These are phyloP conservation scores for Rhododendron ferrugineum DNA, from an alignment of 148 eudicot genomes.

Conservation along the genomic window DNA sequence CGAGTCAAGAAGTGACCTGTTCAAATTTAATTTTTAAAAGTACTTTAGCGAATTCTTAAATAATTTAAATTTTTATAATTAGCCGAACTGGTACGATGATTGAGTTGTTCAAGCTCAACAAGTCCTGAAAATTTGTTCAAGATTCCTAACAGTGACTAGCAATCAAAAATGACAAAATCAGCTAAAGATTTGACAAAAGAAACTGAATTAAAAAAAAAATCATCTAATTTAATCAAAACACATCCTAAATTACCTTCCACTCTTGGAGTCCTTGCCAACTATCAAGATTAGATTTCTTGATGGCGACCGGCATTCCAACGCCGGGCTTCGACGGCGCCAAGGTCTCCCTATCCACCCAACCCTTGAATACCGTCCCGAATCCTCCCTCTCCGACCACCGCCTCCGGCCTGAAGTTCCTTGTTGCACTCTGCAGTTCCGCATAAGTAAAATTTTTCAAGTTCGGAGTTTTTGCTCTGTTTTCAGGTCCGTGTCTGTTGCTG, in stretches of 20 bases:
- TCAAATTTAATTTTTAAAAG: background rate
- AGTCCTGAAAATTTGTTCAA: background rate
- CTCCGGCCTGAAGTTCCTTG: conserved; percentile 58
- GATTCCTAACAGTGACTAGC: background rate
- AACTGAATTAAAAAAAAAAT: background rate
- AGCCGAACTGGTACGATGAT: background rate
- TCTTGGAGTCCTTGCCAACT: conserved; percentile 76
- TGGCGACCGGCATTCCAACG: conserved; percentile 62
- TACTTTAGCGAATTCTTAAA: background rate
- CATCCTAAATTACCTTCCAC: conserved; percentile 50
- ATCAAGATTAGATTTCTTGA: conserved; percentile 64
- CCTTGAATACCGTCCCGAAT: conserved; percentile 77
- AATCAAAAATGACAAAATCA: background rate
- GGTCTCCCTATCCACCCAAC: conserved; percentile 62
- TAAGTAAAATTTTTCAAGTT: conserved; percentile 41
- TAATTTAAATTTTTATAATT: background rate
- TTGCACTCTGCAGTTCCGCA: conserved; percentile 47
- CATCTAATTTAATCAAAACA: background rate
- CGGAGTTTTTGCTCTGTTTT: conserved; percentile 31
- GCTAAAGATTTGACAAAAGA: background rate
- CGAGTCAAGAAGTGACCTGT: background rate
- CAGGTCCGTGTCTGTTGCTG: background rate
- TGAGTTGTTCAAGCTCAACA: background rate
- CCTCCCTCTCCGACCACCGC: conserved; percentile 74
- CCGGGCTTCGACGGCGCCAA: conserved; percentile 62